Percentiles rank a stretch among this genome's conserved stretches.
Conservation (phyloP, 257 asterid species). For the Pogostemon cablin region DNA sequence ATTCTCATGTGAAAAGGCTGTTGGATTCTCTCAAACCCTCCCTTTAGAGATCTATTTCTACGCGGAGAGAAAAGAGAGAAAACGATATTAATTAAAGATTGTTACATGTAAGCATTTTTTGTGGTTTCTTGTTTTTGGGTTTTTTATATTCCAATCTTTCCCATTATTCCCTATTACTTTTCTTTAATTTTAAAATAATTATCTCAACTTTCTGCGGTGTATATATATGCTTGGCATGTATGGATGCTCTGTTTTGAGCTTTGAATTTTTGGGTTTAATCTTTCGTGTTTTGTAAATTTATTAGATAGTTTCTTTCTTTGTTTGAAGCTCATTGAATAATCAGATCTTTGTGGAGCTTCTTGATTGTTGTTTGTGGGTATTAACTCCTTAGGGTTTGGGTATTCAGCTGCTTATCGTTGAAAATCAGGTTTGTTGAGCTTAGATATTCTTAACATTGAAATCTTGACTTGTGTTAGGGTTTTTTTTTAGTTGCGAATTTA, state of each 20-base stretch:
- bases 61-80: neutral
- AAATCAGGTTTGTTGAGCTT: neutral
- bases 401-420: slow-evolving; percentile 22
- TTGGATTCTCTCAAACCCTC: slow-evolving; percentile 32
- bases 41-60: slow-evolving; percentile 43
- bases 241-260: slow-evolving; percentile 29
- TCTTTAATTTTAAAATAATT: slow-evolving; percentile 2
- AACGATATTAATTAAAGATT: neutral
- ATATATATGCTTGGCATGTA: slow-evolving; percentile 28
- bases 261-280: slow-evolving; percentile 15
- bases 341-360: slow-evolving; percentile 42
- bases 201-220: slow-evolving; percentile 22
- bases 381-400: slow-evolving; percentile 36
- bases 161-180: slow-evolving; percentile 27
- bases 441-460: slow-evolving; percentile 16
- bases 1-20: slow-evolving; percentile 42
- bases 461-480: slow-evolving; percentile 33
- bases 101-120: slow-evolving; percentile 42
- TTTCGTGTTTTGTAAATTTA: slow-evolving; percentile 23
- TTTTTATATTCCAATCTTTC: slow-evolving; percentile 33
- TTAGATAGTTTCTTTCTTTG: slow-evolving; percentile 6
- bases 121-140: slow-evolving; percentile 29
- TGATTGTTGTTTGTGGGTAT: slow-evolving; percentile 12
- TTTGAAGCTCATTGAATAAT: slow-evolving; percentile 39
- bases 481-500: slow-evolving; percentile 26